phyloP scores from a whole-genome alignment of 371 early-diverging fungal species.

The Amoeboaphelidium protococcarum region DNA sequence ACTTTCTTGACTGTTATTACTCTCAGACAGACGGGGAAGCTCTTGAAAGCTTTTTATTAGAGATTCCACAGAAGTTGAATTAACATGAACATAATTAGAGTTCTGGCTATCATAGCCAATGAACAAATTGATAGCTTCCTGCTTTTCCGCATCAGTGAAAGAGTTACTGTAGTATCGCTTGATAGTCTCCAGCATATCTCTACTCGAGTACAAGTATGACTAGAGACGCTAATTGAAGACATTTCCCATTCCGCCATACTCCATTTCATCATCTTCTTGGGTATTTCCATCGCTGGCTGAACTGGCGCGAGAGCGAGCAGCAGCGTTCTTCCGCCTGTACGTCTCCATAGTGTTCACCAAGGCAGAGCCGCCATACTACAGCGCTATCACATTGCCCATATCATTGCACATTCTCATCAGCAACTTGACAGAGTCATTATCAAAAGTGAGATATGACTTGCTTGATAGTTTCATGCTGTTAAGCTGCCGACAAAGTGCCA shows the following conservation, averaged over 20 bases:
- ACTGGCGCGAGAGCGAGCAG: too few relatives aligned
- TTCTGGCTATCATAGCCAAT: conserved; percentile 88
- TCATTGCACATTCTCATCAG: conserved; percentile 93
- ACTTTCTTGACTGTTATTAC: too few relatives aligned
- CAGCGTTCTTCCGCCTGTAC: conserved; percentile 69
- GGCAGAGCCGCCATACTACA: conserved; percentile 97
- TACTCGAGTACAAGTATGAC: too few relatives aligned
- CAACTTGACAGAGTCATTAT: conserved; percentile 68
- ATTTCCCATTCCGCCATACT: too few relatives aligned
- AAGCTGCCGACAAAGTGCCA: conserved; percentile 69
- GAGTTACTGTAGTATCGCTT: conserved; percentile 75
- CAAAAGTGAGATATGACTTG: conserved; percentile 53
- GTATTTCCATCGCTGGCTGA: too few relatives aligned
- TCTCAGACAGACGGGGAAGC: too few relatives aligned
- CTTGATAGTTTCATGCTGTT: conserved; percentile 59
- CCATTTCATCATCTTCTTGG: too few relatives aligned
- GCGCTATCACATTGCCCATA: conserved; percentile 91
- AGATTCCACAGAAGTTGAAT: too few relatives aligned
- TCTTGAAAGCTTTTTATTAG: too few relatives aligned
- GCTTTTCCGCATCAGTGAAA: conserved; percentile 82
- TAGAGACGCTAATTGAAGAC: too few relatives aligned
- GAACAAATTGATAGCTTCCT: conserved; percentile 81
- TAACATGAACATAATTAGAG: too few relatives aligned
- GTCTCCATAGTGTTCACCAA: conserved; percentile 92
- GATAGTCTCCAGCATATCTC: conserved; percentile 83